phyloP scores from a whole-genome alignment of 2,329 filamentous ascomycete species.

The Colletotrichum sp. region DNA sequence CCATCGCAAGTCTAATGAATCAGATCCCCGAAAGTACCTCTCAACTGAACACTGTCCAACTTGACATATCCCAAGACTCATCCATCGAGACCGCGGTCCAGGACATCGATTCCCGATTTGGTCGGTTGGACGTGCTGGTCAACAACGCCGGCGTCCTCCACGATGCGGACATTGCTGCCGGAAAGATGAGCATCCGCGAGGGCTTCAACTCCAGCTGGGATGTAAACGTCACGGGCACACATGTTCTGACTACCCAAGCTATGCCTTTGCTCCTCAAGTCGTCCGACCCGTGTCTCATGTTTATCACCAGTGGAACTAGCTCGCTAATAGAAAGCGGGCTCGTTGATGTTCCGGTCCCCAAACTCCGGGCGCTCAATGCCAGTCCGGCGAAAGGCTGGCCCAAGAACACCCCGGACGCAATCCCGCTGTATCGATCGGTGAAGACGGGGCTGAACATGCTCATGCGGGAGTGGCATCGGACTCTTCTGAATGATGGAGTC shows the following conservation, averaged over 20 bases:
- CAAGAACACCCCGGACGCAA: not conserved
- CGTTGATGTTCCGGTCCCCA: not conserved
- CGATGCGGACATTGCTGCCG: not conserved
- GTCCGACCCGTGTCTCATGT: not conserved
- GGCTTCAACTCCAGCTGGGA: not conserved
- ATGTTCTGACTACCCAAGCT: not conserved
- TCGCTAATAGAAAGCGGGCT: not conserved
- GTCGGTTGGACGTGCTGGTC: slow-evolving; percentile 55
- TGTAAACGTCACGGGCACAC: not conserved
- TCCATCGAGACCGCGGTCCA: slow-evolving; percentile 48
- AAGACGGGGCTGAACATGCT: not conserved
- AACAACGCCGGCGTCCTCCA: slow-evolving; percentile 57
- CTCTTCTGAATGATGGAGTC: not conserved
- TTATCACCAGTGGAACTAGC: not conserved
- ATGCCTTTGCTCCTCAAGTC: not conserved
- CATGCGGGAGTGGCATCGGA: not conserved
- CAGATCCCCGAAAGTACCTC: not conserved
- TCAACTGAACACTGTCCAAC: slow-evolving; percentile 4
- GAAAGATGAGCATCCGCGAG: not conserved
- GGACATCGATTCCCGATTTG: slow-evolving; percentile 43
- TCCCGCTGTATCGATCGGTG: not conserved
- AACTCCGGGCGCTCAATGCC: not conserved
- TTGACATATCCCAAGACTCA: slow-evolving; percentile 14
- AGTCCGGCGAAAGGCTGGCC: not conserved
- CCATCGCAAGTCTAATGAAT: not conserved